Evolutionary conservation across 1,284 basidiomycete species (phyloP).

Genomic region (Papiliotrema laurentii): DNA sequence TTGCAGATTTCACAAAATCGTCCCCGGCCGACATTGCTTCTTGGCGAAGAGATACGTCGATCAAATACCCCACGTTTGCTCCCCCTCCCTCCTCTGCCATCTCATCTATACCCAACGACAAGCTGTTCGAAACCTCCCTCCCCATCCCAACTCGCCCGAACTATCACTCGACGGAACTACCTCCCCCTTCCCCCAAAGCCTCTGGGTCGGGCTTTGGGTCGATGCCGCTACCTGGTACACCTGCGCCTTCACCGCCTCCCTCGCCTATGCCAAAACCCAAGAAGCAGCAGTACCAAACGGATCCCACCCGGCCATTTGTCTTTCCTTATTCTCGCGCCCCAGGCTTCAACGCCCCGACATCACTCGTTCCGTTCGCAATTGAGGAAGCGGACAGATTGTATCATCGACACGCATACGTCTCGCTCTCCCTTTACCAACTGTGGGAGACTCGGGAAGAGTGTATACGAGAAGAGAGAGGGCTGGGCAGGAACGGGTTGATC

Average conservation of each 20-base stretch:
- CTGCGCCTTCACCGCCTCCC: constrained; percentile 82
- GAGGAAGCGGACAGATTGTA: constrained; percentile 93
- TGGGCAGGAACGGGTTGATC: constrained; percentile 55
- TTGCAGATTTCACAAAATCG: constrained; percentile 65
- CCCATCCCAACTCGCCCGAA: constrained; percentile 88
- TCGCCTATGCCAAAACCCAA: constrained; percentile 76
- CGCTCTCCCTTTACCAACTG: constrained; percentile 84
- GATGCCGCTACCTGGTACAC: constrained; percentile 62
- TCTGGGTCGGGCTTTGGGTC: constrained; percentile 16
- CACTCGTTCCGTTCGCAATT: constrained; percentile 84
- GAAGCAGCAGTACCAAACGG: constrained; percentile 98
- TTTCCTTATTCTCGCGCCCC: constrained; percentile 79
- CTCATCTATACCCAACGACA: constrained; percentile 50
- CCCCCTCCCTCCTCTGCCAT: constrained; percentile 52
- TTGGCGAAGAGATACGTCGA: constrained; percentile 80
- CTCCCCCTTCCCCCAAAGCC: constrained; percentile 19
- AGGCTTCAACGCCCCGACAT: constrained; percentile 28
- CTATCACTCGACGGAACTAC: constrained; percentile 59
- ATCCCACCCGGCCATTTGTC: constrained; percentile 88
- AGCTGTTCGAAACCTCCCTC: constrained; percentile 82
- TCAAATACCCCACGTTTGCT: constrained; percentile 90
- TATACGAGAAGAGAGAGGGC: constrained; percentile 85
- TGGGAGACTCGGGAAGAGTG: constrained; percentile 93
- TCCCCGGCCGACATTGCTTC: constrained; percentile 81
- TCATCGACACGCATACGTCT: constrained; percentile 83